Conservation (phyloP, 2,329 filamentous ascomycete species). For the Calonectria crousiana region DNA sequence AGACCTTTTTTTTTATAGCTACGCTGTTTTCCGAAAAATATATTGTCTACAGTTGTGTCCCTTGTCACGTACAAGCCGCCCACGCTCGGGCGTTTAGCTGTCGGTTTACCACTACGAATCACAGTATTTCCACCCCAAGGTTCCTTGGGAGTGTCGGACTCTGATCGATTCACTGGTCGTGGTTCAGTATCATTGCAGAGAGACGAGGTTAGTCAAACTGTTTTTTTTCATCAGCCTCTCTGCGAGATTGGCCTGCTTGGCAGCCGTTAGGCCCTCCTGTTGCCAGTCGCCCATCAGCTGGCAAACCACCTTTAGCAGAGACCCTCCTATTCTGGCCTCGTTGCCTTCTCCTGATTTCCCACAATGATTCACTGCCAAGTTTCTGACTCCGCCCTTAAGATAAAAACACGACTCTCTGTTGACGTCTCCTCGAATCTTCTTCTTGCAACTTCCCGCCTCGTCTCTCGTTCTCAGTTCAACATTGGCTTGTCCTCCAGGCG, state of each 20-base stretch:
- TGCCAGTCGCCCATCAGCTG: slow-evolving; percentile 21
- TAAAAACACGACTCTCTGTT: slow-evolving; percentile 21
- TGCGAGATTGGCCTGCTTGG: background rate
- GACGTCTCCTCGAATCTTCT: slow-evolving; percentile 21
- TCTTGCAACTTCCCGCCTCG: slow-evolving; percentile 21
- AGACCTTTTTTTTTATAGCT: background rate
- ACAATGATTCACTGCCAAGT: slow-evolving; percentile 35
- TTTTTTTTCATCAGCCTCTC: background rate
- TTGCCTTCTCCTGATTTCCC: slow-evolving; percentile 10
- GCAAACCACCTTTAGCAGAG: background rate
- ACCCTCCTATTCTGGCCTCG: background rate
- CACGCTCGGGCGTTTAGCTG: background rate
- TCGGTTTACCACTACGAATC: background rate
- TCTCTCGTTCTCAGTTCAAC: slow-evolving; percentile 28
- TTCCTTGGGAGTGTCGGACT: background rate
- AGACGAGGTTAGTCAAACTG: background rate
- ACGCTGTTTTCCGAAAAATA: background rate
- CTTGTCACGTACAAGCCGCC: background rate
- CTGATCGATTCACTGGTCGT: background rate
- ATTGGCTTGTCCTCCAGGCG: slow-evolving; percentile 23
- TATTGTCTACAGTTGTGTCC: background rate
- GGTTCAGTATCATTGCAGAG: too few relatives aligned
- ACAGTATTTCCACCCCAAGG: background rate
- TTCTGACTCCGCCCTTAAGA: background rate
- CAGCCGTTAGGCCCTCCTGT: slow-evolving; percentile 19